A percentile compares a stretch with the other conserved stretches of the same genome.
Conservation (phyloP, 345 rosid genomes). For the Gossypium arboreum region DNA sequence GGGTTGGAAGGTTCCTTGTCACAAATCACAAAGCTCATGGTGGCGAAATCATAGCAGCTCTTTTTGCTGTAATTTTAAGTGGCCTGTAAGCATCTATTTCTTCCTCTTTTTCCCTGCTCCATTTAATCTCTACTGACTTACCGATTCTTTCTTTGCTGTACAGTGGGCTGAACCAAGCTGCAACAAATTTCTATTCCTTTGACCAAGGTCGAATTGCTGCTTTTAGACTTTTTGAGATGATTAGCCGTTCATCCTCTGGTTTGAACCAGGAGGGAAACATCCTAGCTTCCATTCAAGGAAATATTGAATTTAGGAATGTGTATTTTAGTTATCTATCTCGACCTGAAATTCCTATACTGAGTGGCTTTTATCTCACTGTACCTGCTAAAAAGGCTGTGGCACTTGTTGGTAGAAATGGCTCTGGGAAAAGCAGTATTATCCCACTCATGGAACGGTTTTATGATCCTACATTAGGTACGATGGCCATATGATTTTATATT, state of each 20-base stretch:
- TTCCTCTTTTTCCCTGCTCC: conserved; percentile 21
- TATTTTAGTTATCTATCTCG: conserved; percentile 98
- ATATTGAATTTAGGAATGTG: conserved; percentile 96
- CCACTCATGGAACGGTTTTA: conserved; percentile 98
- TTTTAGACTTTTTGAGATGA: conserved; percentile 97
- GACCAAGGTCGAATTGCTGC: conserved; percentile 99
- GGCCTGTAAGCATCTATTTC: conserved; percentile 80
- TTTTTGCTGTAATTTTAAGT: conserved; percentile 90
- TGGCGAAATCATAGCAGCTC: conserved; percentile 85
- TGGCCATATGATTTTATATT: conserved; percentile 8
- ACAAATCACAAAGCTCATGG: conserved; percentile 57
- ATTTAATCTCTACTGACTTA: conserved; percentile 10
- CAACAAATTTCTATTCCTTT: conserved; percentile 97
- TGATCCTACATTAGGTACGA: conserved; percentile 94
- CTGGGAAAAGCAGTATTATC: conserved; percentile 97
- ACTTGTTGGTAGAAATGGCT: conserved; percentile 99
- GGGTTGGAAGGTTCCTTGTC: conserved; percentile 89
- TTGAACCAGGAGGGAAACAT: conserved; percentile 68
- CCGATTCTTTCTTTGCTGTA: conserved; percentile 11
- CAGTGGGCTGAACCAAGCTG: conserved; percentile 99
- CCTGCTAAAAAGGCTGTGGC: conserved; percentile 96
- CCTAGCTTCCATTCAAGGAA: conserved; percentile 66
- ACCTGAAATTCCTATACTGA: conserved; percentile 95
- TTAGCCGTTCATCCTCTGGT: conserved; percentile 80
- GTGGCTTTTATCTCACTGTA: conserved; percentile 95